Evolutionary conservation across 2,329 filamentous ascomycete species (phyloP).

Genomic region (Calonectria hawksworthii): DNA sequence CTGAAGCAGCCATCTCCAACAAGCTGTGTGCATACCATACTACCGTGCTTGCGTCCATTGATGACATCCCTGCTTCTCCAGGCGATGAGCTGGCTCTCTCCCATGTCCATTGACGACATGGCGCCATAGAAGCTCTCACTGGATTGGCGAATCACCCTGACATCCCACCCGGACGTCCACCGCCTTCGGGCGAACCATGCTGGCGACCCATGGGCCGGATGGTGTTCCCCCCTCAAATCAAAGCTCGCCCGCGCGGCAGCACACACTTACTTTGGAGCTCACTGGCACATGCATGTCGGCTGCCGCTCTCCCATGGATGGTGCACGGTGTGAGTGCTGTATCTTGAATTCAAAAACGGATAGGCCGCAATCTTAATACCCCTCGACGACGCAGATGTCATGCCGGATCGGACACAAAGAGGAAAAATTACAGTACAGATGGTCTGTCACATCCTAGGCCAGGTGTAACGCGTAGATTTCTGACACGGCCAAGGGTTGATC

Average conservation of each 20-base stretch:
- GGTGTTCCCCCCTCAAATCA: constrained; percentile 19
- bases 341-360: constrained; percentile 36
- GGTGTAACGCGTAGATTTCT: constrained; percentile 24
- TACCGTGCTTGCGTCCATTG: constrained; percentile 25
- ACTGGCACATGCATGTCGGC: constrained; percentile 35
- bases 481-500: constrained; percentile 29
- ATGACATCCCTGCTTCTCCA: constrained; percentile 36
- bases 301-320: constrained; percentile 26
- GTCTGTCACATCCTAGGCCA: constrained; percentile 18
- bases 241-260: constrained; percentile 20
- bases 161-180: constrained; percentile 31
- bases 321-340: constrained; percentile 35
- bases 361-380: constrained; percentile 34
- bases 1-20: constrained; percentile 23
- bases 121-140: constrained; percentile 26
- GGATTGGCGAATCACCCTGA: constrained; percentile 30
- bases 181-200: constrained; percentile 37
- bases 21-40: constrained; percentile 25
- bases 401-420: constrained; percentile 33
- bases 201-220: constrained; percentile 28
- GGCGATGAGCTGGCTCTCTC: constrained; percentile 37
- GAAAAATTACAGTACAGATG: constrained; percentile 23
- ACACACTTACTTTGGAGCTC: constrained; percentile 32
- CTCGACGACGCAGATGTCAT: constrained; percentile 40
- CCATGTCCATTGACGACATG: constrained; percentile 42